These are phyloP conservation scores for Gossypium longicalyx DNA, from an alignment of 345 rosid species.

Conservation along the genomic window DNA sequence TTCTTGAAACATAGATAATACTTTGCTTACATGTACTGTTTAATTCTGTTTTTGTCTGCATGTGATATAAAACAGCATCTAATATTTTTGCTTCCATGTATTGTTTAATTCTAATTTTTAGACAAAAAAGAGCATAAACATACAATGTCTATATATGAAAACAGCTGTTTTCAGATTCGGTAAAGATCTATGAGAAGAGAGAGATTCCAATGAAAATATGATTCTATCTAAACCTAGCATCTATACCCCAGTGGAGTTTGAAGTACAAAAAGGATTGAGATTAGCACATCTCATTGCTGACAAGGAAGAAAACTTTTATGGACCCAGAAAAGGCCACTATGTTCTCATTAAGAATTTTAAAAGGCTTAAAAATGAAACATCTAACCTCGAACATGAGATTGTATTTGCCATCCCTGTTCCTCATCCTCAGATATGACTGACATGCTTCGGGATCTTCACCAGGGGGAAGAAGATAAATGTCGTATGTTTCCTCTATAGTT, in stretches of 20 bases:
- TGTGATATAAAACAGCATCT: background rate
- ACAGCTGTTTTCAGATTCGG: background rate
- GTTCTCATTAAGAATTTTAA: conserved; percentile 6
- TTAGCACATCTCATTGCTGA: background rate
- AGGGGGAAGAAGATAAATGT: conserved; percentile 96
- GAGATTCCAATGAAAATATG: background rate
- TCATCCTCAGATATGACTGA: conserved; percentile 96
- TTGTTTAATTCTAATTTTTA: background rate
- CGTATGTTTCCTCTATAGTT: conserved; percentile 88
- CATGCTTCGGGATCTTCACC: conserved; percentile 99
- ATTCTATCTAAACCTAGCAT: background rate
- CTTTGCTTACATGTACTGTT: background rate
- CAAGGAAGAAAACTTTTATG: background rate
- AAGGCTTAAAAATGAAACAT: conserved; percentile 15
- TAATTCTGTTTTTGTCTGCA: background rate
- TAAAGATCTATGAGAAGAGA: background rate
- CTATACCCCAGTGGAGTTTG: too few relatives aligned
- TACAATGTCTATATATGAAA: background rate
- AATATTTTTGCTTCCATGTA: background rate
- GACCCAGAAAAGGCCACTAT: background rate
- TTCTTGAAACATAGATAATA: background rate
- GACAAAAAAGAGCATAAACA: background rate
- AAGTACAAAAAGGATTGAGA: too few relatives aligned
- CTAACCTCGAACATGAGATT: conserved; percentile 98
- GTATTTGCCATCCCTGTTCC: conserved; percentile 97